Evolutionary conservation across 495 filamentous ascomycete species (phyloP).

Genomic region (Tuber aestivum): DNA sequence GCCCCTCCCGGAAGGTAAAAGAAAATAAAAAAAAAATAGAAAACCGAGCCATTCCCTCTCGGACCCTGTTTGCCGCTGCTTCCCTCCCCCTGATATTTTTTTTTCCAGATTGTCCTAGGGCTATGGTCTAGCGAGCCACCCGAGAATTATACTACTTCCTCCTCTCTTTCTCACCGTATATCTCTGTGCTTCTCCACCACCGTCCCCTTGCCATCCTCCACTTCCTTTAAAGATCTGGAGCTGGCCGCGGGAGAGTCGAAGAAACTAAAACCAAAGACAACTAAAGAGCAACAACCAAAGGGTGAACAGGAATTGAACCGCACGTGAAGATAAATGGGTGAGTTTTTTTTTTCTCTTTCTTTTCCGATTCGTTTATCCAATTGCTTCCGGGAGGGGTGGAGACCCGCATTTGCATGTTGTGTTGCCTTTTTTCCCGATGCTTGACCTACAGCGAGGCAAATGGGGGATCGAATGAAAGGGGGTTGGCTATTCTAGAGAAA

Average conservation of each 20-base stretch:
- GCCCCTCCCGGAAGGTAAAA: neutral
- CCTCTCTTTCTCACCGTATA: conserved; percentile 3
- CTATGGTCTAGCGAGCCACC: conserved; percentile 16
- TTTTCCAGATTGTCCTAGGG: conserved; percentile 4
- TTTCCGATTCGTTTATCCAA: neutral
- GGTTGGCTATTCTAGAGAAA: neutral
- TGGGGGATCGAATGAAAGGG: neutral
- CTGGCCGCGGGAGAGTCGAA: conserved; percentile 13
- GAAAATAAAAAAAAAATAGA: neutral
- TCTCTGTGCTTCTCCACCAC: conserved; percentile 12
- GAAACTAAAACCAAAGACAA: neutral
- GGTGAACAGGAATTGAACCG: neutral
- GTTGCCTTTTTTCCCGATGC: neutral
- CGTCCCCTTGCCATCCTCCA: conserved; percentile 10
- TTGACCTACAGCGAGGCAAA: neutral
- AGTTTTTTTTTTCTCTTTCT: neutral
- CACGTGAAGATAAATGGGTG: conserved; percentile 24
- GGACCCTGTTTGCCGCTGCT: neutral
- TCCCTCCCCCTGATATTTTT: neutral
- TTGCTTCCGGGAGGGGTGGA: neutral
- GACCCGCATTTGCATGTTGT: neutral
- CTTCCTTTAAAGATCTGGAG: conserved; percentile 16
- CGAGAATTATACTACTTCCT: conserved; percentile 18
- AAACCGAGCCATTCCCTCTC: neutral
- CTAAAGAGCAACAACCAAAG: conserved; percentile 1